A percentile compares a stretch with the other conserved stretches of the same genome.
phyloP scores from a whole-genome alignment of 2,329 filamentous ascomycete genomes.

The Xylariomycetidae sp. region DNA sequence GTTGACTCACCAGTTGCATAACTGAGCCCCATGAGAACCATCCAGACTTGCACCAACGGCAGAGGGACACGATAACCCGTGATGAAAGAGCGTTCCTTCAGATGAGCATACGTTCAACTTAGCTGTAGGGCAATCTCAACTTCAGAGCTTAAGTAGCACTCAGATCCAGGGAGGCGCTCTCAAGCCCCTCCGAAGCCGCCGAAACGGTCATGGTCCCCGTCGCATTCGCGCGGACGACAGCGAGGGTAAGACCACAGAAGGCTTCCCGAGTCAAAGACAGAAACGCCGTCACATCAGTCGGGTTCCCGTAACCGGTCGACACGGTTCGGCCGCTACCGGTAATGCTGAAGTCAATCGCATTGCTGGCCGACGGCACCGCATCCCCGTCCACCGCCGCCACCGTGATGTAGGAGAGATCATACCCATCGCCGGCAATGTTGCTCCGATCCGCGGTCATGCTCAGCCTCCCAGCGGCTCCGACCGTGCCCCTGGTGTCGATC shows the following conservation, averaged over 20 bases:
- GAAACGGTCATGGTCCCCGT: conserved; percentile 20
- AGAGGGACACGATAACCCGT: too few species aligned
- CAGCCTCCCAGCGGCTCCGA: conserved; percentile 32
- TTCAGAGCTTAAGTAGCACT: conserved; percentile 6
- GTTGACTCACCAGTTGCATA: too few species aligned
- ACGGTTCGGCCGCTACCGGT: conserved; percentile 37
- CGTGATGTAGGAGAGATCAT: conserved; percentile 41
- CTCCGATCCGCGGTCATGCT: conserved; percentile 34
- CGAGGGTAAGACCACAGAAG: conserved; percentile 34
- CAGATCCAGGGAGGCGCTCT: conserved; percentile 10
- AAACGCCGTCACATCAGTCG: conserved; percentile 37
- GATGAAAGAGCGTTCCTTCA: too few species aligned
- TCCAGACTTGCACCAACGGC: too few species aligned
- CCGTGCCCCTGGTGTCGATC: conserved; percentile 33
- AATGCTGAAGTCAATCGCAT: conserved; percentile 38
- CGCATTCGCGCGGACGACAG: conserved; percentile 29
- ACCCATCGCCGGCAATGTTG: conserved; percentile 33
- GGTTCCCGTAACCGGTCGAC: conserved; percentile 46
- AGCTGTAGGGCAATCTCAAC: too few species aligned
- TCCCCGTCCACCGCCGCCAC: conserved; percentile 41
- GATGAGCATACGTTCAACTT: too few species aligned
- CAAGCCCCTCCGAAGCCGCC: conserved; percentile 14
- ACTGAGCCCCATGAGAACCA: too few species aligned
- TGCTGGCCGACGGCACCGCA: conserved; percentile 35
- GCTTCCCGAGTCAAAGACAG: conserved; percentile 32